Evolutionary conservation across 2,329 filamentous ascomycete species (phyloP), one percentile per base, ranked within the genome.

Genomic region (Sclerotinia trifoliorum): DNA sequence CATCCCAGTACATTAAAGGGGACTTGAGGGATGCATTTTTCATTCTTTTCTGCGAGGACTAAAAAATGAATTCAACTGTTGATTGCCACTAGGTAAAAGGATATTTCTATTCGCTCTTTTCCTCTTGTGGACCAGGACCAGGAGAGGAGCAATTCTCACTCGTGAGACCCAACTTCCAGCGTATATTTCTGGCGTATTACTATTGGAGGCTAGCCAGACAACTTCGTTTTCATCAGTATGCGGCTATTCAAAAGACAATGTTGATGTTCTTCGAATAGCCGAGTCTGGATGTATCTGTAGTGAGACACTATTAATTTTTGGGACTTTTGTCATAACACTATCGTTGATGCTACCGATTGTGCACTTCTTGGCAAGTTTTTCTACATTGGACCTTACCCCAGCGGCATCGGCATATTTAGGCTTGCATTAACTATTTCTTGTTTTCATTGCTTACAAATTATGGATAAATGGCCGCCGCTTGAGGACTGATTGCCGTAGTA

Each of bases 321-420:
- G 61, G 61, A 48, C 0, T 51, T 64, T 29, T 64, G 61, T 51
- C 24, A 8, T 19, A 52, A 35, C n/a, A 64, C 61, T 24, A 24
- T 44, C 15, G 49, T 11, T 11, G 46, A 51, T 17, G 17, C 42
- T 24, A 29, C 13, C 26, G n/a, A 64, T 42, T 64, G 61, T 21
- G 42, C 13, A 15, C 26, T 64, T 52, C 44, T 32, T n/a, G 61
- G 61, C 29, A 26, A 52, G 24, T 64, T 48, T 64, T 13, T 54
- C 29, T 29, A 64, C 24, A 15, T 21, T n/a, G 29, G 11, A 5
- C 21, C 11, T 24, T 42, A 29, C 24, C 39, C 29, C 21, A 26
- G 5, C 11, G 61, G 61, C 10, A 54, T 29, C 8, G 48, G 61
- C 10, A 54, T 19, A 24, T 32, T 26, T 21, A 52, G 26, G 39